These are phyloP conservation scores for Madurella mycetomatis DNA, from an alignment of 2,329 filamentous ascomycete genomes.

Conservation along the genomic window DNA sequence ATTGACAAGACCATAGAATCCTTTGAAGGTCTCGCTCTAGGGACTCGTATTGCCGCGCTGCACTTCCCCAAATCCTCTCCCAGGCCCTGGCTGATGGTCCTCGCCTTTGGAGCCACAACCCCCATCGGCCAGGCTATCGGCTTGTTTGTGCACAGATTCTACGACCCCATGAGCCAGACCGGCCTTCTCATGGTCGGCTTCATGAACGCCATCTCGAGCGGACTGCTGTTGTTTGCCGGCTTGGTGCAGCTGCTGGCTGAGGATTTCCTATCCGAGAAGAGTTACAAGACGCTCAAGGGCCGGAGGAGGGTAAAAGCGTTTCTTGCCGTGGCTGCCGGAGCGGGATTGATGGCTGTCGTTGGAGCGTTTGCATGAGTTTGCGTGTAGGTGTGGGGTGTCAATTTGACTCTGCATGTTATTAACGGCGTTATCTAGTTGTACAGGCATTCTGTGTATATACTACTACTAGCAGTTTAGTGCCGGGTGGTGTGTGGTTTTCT, in stretches of 20 bases:
- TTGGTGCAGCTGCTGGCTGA: slow-evolving; percentile 81
- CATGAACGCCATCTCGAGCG: slow-evolving; percentile 82
- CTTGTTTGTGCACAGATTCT: slow-evolving; percentile 69
- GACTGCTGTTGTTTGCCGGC: slow-evolving; percentile 74
- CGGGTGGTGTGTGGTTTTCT: no score
- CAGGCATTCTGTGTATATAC: no score
- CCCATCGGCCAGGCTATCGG: slow-evolving; percentile 82
- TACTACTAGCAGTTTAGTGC: no score
- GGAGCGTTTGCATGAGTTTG: slow-evolving; percentile 61
- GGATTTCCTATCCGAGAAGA: slow-evolving; percentile 75
- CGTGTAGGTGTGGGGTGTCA: not conserved
- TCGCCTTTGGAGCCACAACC: slow-evolving; percentile 72
- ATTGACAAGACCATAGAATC: slow-evolving; percentile 47
- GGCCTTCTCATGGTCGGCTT: slow-evolving; percentile 79
- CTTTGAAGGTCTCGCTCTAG: slow-evolving; percentile 82
- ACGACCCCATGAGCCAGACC: slow-evolving; percentile 71
- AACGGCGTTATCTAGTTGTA: no score
- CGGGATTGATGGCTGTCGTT: slow-evolving; percentile 65
- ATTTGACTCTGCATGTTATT: no score
- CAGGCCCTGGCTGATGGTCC: slow-evolving; percentile 78
- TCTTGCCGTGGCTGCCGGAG: slow-evolving; percentile 58
- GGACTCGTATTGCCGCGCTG: slow-evolving; percentile 77
- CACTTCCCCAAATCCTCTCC: slow-evolving; percentile 69
- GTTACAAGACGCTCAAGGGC: slow-evolving; percentile 62
- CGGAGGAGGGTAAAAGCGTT: slow-evolving; percentile 59